Percentiles rank a stretch among this genome's conserved stretches.
These are phyloP conservation scores for Sindora glabra DNA, from an alignment of 306 rosid species.

Conservation along the genomic window DNA sequence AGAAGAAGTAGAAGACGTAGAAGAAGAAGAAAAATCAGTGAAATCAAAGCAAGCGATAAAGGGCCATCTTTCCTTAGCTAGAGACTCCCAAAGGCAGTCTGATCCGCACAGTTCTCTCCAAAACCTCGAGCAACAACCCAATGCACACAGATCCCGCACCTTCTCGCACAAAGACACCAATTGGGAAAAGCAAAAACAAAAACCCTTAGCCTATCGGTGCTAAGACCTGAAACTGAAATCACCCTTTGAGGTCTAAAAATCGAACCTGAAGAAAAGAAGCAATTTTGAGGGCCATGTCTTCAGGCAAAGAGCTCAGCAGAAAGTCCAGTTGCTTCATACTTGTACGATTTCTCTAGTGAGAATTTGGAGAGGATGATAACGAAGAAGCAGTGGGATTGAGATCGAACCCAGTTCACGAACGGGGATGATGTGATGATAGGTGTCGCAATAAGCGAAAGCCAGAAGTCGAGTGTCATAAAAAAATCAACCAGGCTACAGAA, in stretches of 20 bases:
- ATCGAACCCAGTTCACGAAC: not conserved
- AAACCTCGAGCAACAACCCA: conserved; percentile 62
- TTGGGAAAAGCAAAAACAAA: not conserved
- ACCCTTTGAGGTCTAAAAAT: not conserved
- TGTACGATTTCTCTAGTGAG: not conserved
- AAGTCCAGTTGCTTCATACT: conserved; percentile 9
- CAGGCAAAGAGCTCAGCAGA: conserved; percentile 35
- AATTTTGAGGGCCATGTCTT: conserved; percentile 56
- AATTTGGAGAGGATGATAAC: too few species aligned
- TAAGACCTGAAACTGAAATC: not conserved
- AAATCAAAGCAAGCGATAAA: conserved; percentile 11
- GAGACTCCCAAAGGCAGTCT: conserved; percentile 58
- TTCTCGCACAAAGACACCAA: conserved; percentile 14
- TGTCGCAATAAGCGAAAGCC: too few species aligned
- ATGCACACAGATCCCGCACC: conserved; percentile 70
- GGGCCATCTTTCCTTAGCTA: conserved; percentile 59
- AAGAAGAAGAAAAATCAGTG: conserved; percentile 23
- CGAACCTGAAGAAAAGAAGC: conserved; percentile 59
- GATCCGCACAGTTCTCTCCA: conserved; percentile 52
- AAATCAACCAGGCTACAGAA: not conserved
- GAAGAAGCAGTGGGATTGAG: not conserved
- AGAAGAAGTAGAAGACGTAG: too few species aligned
- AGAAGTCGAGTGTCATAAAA: not conserved
- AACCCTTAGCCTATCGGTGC: not conserved
- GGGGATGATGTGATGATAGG: not conserved